Conservation (phyloP, 345 rosid genomes). For the Melaleuca alternifolia region DNA sequence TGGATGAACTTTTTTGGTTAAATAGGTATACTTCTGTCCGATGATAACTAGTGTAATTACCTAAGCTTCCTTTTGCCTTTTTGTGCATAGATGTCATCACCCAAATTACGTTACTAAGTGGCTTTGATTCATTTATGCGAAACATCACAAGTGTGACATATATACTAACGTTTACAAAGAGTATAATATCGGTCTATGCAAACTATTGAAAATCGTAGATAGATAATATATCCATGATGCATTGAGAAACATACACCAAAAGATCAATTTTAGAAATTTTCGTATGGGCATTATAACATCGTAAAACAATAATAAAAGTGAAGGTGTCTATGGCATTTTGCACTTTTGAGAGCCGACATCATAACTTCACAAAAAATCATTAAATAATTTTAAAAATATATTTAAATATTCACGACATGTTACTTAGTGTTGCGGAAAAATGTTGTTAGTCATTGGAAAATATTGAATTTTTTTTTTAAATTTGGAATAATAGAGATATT, state of each 20-base stretch:
- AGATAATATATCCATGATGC: neutral
- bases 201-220: neutral
- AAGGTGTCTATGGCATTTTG: neutral
- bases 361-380: neutral
- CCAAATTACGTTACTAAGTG: neutral
- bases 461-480: neutral
- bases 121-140: neutral
- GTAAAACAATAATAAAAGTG: neutral
- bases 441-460: neutral
- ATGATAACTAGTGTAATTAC: neutral
- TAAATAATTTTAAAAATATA: neutral
- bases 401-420: neutral
- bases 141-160: neutral
- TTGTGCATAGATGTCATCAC: neutral
- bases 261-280: neutral
- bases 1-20: neutral
- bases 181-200: neutral
- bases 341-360: neutral
- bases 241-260: neutral
- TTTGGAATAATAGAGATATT: neutral
- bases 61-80: neutral
- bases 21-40: neutral
- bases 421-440: accelerated
- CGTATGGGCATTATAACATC: neutral
- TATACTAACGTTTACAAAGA: neutral